A percentile compares a stretch with the other conserved stretches of the same genome.
These are phyloP conservation scores for Takashimella koratensis DNA, from an alignment of 1,284 basidiomycete genomes.

Conservation along the genomic window DNA sequence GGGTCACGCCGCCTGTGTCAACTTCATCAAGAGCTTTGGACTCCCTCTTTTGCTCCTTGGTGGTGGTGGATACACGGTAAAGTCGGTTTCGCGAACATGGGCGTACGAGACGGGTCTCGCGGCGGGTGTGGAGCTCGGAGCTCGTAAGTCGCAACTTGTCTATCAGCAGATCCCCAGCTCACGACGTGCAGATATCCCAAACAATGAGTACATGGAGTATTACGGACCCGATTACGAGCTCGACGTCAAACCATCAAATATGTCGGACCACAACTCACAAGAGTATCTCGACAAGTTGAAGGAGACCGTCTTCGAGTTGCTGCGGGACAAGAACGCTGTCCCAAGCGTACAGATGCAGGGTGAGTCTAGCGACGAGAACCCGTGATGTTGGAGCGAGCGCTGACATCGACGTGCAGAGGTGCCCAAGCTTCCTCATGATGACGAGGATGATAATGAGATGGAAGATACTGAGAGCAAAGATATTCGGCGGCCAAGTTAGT, in stretches of 20 bases:
- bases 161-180: constrained; percentile 6
- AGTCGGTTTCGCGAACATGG: constrained; percentile 95
- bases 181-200: constrained; percentile 70
- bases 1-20: constrained; percentile 96
- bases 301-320: constrained; percentile 84
- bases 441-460: constrained; percentile 72
- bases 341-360: constrained; percentile 86
- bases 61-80: constrained; percentile 98
- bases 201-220: constrained; percentile 99
- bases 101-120: constrained; percentile 97
- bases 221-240: constrained; percentile 97
- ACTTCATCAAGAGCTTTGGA: constrained; percentile 94
- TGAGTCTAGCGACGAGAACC: constrained; percentile 42
- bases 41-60: constrained; percentile 89
- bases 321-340: constrained; percentile 76
- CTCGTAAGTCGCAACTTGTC: constrained; percentile 55
- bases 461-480: constrained; percentile 76
- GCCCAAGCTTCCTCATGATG: constrained; percentile 72
- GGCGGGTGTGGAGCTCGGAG: constrained; percentile 86
- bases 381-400: background rate
- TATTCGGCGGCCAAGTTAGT: constrained; percentile 62
- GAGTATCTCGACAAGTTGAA: constrained; percentile 93
- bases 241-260: constrained; percentile 94
- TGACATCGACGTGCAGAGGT: constrained; percentile 26
- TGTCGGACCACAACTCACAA: constrained; percentile 90